A percentile compares a stretch with the other conserved stretches of the same genome.
These are phyloP conservation scores for Candida smagusa DNA, from an alignment of 1,139 yeast genomes.

Conservation along the genomic window DNA sequence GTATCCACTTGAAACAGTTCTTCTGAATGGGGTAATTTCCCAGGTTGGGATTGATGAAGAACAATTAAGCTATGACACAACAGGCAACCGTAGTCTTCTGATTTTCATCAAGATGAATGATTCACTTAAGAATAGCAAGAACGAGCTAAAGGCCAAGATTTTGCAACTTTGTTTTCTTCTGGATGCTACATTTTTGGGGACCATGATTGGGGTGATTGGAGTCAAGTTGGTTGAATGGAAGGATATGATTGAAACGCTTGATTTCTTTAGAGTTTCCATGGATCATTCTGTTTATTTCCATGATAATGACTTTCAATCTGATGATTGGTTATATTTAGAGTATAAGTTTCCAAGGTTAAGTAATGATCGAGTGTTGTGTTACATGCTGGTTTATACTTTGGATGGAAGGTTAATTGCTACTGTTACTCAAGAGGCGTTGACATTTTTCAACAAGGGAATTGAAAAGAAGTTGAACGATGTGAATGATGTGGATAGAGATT, in stretches of 20 bases:
- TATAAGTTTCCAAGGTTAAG: constrained; percentile 31
- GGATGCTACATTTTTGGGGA: constrained; percentile 25
- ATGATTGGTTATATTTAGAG: constrained; percentile 39
- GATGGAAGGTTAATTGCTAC: constrained; percentile 30
- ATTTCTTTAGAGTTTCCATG: constrained; percentile 38
- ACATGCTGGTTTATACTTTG: constrained; percentile 26
- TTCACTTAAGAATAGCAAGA: constrained; percentile 21
- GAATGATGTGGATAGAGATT: constrained; percentile 5
- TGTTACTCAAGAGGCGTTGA: constrained; percentile 38
- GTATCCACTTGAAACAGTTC: constrained; percentile 29
- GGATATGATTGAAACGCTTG: constrained; percentile 10
- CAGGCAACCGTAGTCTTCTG: constrained; percentile 33
- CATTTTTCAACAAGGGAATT: constrained; percentile 23
- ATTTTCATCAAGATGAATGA: constrained; percentile 34
- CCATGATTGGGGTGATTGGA: constrained; percentile 25
- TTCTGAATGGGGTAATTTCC: constrained; percentile 11
- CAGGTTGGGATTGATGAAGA: constrained; percentile 4
- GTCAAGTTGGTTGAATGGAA: constrained; percentile 7
- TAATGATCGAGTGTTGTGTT: constrained; percentile 34
- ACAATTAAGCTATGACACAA: constrained; percentile 15
- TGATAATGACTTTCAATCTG: constrained; percentile 33
- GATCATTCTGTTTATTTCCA: constrained; percentile 42
- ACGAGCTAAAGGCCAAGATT: constrained; percentile 19
- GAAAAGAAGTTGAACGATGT: constrained; percentile 18
- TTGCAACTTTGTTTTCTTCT: constrained; percentile 20